Evolutionary conservation across 192 early-diverging fungal genomes (phyloP), one percentile per base, ranked within the genome.

Genomic region (Jimgerdemannia lactiflua): DNA sequence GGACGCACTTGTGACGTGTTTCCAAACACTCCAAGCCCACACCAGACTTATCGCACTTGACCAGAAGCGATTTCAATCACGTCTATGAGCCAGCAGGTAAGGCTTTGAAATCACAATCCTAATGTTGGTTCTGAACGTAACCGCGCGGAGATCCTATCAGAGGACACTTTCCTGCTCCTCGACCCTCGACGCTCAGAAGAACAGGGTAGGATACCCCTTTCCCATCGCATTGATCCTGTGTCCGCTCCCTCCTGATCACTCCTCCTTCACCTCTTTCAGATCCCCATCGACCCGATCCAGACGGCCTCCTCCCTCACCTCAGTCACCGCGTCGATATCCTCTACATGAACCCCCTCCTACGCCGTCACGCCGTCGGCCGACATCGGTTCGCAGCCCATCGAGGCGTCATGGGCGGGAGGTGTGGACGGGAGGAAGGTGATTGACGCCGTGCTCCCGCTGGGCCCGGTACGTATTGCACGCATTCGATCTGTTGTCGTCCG

Each of bases 151-250:
- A 29, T 29, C 29, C 29, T 29, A 0, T 40, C 69, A 92, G 96
- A 99, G 86, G 97, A 99, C 80, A 95, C 95, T 0, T 99, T 97
- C 77, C 80, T 99, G 67, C 83, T 99, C 18, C 83, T 99, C 40
- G 96, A 98, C 94, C 3, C 88, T 99, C n/a, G 96, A 98, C 29
- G 29, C 29, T 29, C 29, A 74, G 83, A 86, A 68, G 96, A 97
- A 67, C 81, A 73, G 0, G 20, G 76, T 4, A 76, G 83, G 42
- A 68, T 97, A 64, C 20, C 2, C 40, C 6, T 43, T 69, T 72
- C 7, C 29, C 42, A 59, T 72, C 44, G 20, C 3, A 11, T 39
- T 69, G 82, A 69, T 14, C 8, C 49, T 59, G 14, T 59, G 14
- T 59, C 49, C 49, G 14, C 6, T 2, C 49, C 14, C 49, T 59